Percentiles rank a stretch among this genome's conserved stretches.
Evolutionary conservation across 768 basidiomycete species (phyloP).

Genomic region (Lentinus tigrinus): DNA sequence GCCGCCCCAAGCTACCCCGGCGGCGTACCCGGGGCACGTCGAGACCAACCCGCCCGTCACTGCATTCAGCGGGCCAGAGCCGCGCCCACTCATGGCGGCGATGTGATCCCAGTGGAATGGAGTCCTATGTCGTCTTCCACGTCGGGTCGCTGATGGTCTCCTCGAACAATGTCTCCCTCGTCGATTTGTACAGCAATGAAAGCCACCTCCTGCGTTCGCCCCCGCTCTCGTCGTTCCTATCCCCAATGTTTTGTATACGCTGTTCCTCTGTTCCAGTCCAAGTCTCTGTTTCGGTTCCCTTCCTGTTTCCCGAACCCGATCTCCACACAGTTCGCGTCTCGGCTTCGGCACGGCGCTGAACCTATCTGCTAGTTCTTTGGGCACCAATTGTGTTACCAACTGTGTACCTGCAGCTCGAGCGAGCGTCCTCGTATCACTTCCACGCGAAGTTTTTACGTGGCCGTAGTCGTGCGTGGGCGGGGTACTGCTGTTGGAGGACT

Average conservation of each 20-base stretch:
- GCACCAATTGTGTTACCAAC: constrained; percentile 22
- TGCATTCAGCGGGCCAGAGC: constrained; percentile 17
- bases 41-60: constrained; percentile 11
- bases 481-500: constrained; percentile 6
- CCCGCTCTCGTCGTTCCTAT: constrained; percentile 1
- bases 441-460: too few relatives aligned
- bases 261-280: constrained; percentile 4
- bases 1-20: neutral
- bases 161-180: neutral
- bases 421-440: too few relatives aligned
- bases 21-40: constrained; percentile 4
- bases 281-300: neutral
- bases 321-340: neutral
- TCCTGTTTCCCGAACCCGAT: neutral
- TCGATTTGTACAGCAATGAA: constrained; percentile 5
- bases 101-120: constrained; percentile 2
- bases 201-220: neutral
- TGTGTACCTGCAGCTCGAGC: neutral
- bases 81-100: constrained; percentile 19
- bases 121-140: neutral
- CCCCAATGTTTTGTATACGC: neutral
- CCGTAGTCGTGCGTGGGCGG: too few relatives aligned
- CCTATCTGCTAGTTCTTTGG: constrained; percentile 22
- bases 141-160: neutral
- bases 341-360: constrained; percentile 13